Evolutionary conservation across 495 filamentous ascomycete species (phyloP).

Genomic region (Amorphotheca resinae): DNA sequence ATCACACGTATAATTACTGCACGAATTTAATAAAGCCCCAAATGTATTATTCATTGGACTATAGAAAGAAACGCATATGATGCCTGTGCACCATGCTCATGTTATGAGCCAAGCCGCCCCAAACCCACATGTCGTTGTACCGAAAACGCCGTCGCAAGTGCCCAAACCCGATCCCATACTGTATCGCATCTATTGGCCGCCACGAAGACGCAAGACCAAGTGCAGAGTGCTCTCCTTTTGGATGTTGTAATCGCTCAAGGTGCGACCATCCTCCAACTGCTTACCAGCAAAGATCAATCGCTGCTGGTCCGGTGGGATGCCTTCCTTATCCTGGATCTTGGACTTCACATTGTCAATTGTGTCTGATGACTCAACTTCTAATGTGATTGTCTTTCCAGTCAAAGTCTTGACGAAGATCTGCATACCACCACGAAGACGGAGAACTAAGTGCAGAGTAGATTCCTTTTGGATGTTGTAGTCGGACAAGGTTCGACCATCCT

Average conservation of each 20-base stretch:
- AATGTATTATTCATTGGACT: conserved; percentile 15
- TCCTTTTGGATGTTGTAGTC: conserved; percentile 99
- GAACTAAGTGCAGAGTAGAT: conserved; percentile 91
- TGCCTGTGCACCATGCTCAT: conserved; percentile 3
- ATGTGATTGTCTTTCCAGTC: conserved; percentile 95
- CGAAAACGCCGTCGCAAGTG: conserved; percentile 2
- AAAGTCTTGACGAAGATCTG: conserved; percentile 61
- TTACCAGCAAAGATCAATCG: conserved; percentile 95
- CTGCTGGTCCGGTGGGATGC: conserved; percentile 88
- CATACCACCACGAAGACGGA: conserved; percentile 83
- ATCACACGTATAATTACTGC: too few relatives aligned
- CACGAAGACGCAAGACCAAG: conserved; percentile 90
- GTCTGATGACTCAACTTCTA: conserved; percentile 91
- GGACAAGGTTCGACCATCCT: conserved; percentile 78
- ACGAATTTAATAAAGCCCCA: background rate
- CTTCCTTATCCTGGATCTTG: conserved; percentile 84
- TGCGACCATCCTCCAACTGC: conserved; percentile 75
- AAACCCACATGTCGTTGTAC: background rate
- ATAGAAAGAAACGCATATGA: background rate
- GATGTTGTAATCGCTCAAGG: conserved; percentile 92
- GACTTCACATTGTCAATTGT: conserved; percentile 92
- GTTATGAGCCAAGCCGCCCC: background rate
- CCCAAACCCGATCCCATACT: background rate
- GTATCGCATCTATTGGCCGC: conserved; percentile 36
- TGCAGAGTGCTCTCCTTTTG: conserved; percentile 97